phyloP scores from a whole-genome alignment of 2,329 filamentous ascomycete genomes.

The Botrytis cinerea region DNA sequence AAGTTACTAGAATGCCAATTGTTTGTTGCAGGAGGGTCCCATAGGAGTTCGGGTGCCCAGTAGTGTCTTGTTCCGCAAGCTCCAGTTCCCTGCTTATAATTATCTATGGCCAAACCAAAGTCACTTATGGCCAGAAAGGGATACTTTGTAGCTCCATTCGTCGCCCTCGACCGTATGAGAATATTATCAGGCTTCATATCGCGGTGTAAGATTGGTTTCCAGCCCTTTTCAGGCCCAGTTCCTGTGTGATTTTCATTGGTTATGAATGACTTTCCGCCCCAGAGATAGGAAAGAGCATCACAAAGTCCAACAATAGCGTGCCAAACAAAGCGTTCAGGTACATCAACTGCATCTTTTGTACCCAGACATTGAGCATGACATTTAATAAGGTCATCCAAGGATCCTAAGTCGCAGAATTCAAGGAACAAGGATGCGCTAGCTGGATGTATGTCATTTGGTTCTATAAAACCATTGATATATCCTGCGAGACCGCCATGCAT shows the following conservation, averaged over 20 bases:
- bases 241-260: constrained; percentile 16
- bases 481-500: constrained; percentile 32
- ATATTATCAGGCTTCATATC: constrained; percentile 41
- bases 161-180: constrained; percentile 35
- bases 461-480: constrained; percentile 34
- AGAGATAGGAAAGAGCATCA: constrained; percentile 38
- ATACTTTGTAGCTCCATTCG: constrained; percentile 32
- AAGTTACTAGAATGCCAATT: constrained; percentile 5
- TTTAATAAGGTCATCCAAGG: constrained; percentile 33
- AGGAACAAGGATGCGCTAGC: constrained; percentile 34
- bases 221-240: constrained; percentile 18
- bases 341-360: constrained; percentile 7
- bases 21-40: constrained; percentile 29
- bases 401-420: constrained; percentile 39
- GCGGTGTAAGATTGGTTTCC: constrained; percentile 38
- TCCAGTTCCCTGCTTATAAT: constrained; percentile 25
- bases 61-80: constrained; percentile 28
- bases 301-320: constrained; percentile 36
- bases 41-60: constrained; percentile 35
- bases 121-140: constrained; percentile 38
- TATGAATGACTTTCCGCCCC: constrained; percentile 27
- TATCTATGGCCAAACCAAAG: constrained; percentile 37
- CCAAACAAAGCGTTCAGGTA: constrained; percentile 38
- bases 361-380: constrained; percentile 26
- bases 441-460: not conserved